Conservation (phyloP, 2,329 filamentous ascomycete species). For the Colletotrichum phormii region DNA sequence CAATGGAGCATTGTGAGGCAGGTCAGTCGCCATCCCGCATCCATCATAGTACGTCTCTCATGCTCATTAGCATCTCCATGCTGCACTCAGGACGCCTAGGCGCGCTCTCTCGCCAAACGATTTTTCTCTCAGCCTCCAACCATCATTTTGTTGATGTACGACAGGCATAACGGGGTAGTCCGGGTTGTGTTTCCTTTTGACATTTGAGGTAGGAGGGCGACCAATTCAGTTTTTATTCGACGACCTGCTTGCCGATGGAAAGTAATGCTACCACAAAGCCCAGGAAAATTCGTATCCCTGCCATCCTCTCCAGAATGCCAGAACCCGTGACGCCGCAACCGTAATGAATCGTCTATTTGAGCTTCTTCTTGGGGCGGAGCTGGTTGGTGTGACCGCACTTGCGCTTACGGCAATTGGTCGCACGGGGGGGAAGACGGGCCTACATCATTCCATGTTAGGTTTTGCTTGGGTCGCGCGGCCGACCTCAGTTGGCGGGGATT, state of each 20-base stretch:
- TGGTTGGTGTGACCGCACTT: conserved; percentile 99
- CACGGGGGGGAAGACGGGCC: conserved; percentile 93
- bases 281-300: conserved; percentile 44
- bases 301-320: conserved; percentile 42
- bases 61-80: conserved; percentile 31
- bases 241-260: conserved; percentile 34
- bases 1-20: conserved; percentile 19
- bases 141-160: background rate
- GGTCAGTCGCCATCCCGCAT: conserved; percentile 26
- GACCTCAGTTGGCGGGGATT: background rate
- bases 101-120: conserved; percentile 30
- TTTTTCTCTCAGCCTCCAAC: conserved; percentile 17
- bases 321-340: conserved; percentile 57
- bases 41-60: conserved; percentile 36
- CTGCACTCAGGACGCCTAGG: conserved; percentile 35
- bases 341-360: conserved; percentile 73
- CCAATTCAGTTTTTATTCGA: conserved; percentile 38
- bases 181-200: background rate
- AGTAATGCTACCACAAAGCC: conserved; percentile 55
- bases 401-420: conserved; percentile 99
- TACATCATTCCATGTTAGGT: conserved; percentile 42
- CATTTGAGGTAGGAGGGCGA: conserved; percentile 30
- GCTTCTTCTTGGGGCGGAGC: conserved; percentile 99
- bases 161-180: background rate
- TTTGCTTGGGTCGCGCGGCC: background rate